Evolutionary conservation across 2,329 filamentous ascomycete species (phyloP).

Genomic region (Colletotrichum liriopes): DNA sequence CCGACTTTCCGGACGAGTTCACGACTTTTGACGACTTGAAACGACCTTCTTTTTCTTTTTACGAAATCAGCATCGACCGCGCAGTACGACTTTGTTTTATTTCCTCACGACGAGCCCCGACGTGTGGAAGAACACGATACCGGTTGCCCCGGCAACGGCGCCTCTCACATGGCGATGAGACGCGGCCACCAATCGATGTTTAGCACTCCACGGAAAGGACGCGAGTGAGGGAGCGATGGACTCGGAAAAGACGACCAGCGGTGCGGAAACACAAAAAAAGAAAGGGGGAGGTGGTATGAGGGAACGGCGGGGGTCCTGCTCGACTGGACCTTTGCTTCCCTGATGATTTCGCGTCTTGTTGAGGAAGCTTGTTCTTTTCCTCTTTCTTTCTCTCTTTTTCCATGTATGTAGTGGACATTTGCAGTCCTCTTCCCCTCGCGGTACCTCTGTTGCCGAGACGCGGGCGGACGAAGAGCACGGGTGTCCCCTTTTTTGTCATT

Average conservation of each 20-base stretch:
- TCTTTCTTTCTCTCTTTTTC: conserved; percentile 6
- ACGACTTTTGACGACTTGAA: conserved; percentile 42
- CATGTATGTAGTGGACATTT: conserved; percentile 32
- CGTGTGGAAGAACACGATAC: background rate
- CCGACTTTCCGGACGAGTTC: conserved; percentile 33
- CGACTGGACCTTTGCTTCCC: background rate
- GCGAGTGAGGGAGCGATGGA: conserved; percentile 9
- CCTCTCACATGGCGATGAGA: background rate
- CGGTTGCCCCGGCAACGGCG: background rate
- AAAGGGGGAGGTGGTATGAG: conserved; percentile 2
- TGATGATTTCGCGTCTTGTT: conserved; percentile 19
- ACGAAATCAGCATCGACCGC: conserved; percentile 37
- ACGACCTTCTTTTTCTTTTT: conserved; percentile 35
- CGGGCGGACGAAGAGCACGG: background rate
- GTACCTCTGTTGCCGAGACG: background rate
- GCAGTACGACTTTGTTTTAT: conserved; percentile 31
- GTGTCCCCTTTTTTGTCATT: background rate
- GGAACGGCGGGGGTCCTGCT: background rate
- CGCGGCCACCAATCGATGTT: background rate
- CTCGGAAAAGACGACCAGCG: conserved; percentile 33
- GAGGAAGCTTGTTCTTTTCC: conserved; percentile 5
- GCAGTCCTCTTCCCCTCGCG: background rate
- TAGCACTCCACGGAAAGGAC: background rate
- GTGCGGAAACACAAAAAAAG: conserved; percentile 25
- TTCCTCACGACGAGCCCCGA: background rate